phyloP scores from a whole-genome alignment of 2,329 filamentous ascomycete species.

The Neoascochyta sp. region DNA sequence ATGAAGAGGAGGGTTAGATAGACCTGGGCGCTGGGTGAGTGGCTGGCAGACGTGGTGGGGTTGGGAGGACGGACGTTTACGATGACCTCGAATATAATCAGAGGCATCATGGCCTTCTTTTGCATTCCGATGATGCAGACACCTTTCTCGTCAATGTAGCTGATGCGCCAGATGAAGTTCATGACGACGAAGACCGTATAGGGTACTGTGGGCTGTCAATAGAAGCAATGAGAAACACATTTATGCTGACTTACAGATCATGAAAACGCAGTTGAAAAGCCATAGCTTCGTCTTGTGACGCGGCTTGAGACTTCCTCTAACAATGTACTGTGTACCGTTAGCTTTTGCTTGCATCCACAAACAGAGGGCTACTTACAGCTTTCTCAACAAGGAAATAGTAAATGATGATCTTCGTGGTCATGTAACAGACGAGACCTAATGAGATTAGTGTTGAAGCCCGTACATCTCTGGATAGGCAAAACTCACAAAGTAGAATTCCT shows the following conservation, averaged over 20 bases:
- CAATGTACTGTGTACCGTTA: slow-evolving; percentile 49
- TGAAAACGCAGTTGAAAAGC: slow-evolving; percentile 58
- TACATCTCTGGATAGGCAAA: not conserved
- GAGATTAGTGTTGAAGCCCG: slow-evolving; percentile 1
- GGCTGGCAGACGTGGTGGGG: too few relatives aligned
- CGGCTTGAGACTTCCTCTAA: slow-evolving; percentile 51
- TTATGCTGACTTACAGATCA: slow-evolving; percentile 44
- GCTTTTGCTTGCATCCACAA: not conserved
- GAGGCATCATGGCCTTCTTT: slow-evolving; percentile 56
- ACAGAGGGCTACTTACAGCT: slow-evolving; percentile 44
- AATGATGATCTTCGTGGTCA: slow-evolving; percentile 63
- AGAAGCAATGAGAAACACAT: not conserved
- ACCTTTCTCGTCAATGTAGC: slow-evolving; percentile 50
- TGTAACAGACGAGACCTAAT: slow-evolving; percentile 55
- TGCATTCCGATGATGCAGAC: slow-evolving; percentile 62
- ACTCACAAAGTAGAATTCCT: slow-evolving; percentile 55
- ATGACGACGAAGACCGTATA: slow-evolving; percentile 49
- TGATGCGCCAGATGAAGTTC: slow-evolving; percentile 58
- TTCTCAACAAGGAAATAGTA: slow-evolving; percentile 64
- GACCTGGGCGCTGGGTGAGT: too few relatives aligned
- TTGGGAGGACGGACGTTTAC: too few relatives aligned
- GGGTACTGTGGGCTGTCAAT: slow-evolving; percentile 19
- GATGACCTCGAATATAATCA: slow-evolving; percentile 59
- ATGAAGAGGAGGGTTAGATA: slow-evolving; percentile 63
- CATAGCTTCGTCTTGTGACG: slow-evolving; percentile 58